These are phyloP conservation scores for Coelastrella sp. DNA, from an alignment of 139 green algal genomes.

Conservation along the genomic window DNA sequence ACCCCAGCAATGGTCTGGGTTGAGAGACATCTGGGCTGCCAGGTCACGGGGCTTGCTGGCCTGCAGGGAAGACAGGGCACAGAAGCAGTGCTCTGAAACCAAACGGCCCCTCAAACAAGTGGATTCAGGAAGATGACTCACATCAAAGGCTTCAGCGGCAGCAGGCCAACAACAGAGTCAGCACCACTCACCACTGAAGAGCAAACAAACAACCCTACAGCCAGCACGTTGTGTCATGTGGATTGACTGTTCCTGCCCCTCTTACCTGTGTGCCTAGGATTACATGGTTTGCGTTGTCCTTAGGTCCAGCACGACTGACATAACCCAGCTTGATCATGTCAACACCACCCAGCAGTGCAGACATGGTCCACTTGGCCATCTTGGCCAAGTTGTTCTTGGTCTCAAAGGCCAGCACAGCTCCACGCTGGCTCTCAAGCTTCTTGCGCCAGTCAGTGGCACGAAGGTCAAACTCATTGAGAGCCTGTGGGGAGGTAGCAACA, in stretches of 20 bases:
- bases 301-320: conserved; percentile 54
- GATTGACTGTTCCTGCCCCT: neutral
- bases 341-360: conserved; percentile 88
- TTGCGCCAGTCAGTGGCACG: conserved; percentile 91
- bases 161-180: neutral
- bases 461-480: conserved; percentile 97
- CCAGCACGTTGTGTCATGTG: too few species aligned
- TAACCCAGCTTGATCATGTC: conserved; percentile 98
- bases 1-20: conserved; percentile 97
- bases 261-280: conserved; percentile 90
- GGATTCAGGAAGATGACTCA: too few species aligned
- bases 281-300: conserved; percentile 89
- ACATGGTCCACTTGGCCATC: conserved; percentile 96
- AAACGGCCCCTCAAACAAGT: too few species aligned
- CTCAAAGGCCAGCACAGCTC: conserved; percentile 97
- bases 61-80: conserved; percentile 46
- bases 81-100: neutral
- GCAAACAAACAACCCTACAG: too few species aligned
- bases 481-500: conserved; percentile 27
- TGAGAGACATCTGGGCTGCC: conserved; percentile 94
- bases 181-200: neutral
- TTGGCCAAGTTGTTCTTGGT: conserved; percentile 98
- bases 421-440: conserved; percentile 96
- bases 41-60: conserved; percentile 92
- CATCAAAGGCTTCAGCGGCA: too few species aligned